Evolutionary conservation across 23 red algal genomes (phyloP).

Genomic region (Cyanidiococcus yangmingshanensis): DNA sequence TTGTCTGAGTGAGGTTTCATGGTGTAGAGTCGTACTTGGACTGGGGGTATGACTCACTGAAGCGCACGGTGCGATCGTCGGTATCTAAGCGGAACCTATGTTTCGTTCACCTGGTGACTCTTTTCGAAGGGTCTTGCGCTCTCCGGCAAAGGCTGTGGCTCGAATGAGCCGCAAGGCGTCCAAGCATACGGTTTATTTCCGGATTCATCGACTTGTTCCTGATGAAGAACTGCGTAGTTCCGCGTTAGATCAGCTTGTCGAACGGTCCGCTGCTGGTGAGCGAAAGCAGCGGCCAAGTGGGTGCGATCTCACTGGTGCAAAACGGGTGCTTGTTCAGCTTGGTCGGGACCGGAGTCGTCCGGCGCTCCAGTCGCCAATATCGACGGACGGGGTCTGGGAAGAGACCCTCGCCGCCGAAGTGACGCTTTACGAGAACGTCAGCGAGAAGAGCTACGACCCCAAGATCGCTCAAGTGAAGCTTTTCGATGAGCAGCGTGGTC

Average conservation of each 20-base stretch:
- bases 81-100: no score
- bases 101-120: background rate
- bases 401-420: background rate
- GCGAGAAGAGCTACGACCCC: background rate
- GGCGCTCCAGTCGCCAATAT: background rate
- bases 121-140: background rate
- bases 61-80: no score
- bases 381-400: constrained; percentile 13
- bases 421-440: background rate
- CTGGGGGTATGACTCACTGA: no score
- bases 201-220: background rate
- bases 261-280: background rate
- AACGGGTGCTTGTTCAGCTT: background rate
- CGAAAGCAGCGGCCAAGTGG: background rate
- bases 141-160: background rate
- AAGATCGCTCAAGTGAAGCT: background rate
- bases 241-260: background rate
- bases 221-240: background rate
- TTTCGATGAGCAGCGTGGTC: background rate
- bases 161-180: background rate
- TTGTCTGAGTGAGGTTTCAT: no score
- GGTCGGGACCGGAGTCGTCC: background rate
- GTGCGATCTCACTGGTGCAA: background rate
- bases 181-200: background rate
- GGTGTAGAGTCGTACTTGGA: no score